A percentile compares a stretch with the other conserved stretches of the same genome.
These are phyloP conservation scores for Sparassis latifolia DNA, from an alignment of 1,284 basidiomycete genomes.

Conservation along the genomic window DNA sequence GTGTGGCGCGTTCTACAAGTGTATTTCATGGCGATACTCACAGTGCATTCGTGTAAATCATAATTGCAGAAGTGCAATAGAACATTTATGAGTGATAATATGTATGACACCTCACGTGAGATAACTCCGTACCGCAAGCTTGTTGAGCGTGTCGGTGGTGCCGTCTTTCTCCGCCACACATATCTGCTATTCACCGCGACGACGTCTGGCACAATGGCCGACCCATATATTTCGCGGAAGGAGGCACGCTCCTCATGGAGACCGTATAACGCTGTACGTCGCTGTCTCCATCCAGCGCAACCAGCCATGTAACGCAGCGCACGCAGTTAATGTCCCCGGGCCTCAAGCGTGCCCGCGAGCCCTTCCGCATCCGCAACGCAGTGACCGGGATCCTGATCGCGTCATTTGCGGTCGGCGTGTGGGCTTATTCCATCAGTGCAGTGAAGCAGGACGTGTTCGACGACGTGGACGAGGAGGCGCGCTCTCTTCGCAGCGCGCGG, in stretches of 20 bases:
- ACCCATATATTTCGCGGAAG: slow-evolving; percentile 31
- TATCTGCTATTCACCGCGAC: too few relatives aligned
- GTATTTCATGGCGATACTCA: too few relatives aligned
- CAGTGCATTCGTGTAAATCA: too few relatives aligned
- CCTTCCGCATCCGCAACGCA: slow-evolving; percentile 76
- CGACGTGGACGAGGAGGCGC: slow-evolving; percentile 74
- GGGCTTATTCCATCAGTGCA: slow-evolving; percentile 89
- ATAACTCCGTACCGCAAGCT: too few relatives aligned
- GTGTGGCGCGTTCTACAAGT: too few relatives aligned
- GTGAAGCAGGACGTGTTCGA: slow-evolving; percentile 92
- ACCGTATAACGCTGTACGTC: slow-evolving; percentile 33
- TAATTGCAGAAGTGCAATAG: too few relatives aligned
- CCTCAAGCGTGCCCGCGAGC: slow-evolving; percentile 80
- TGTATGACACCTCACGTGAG: too few relatives aligned
- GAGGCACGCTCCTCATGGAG: slow-evolving; percentile 32
- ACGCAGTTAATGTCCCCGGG: slow-evolving; percentile 77
- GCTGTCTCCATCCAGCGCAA: background rate
- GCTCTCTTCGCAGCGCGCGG: slow-evolving; percentile 40
- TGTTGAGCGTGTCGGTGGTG: too few relatives aligned
- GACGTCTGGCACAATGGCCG: slow-evolving; percentile 16
- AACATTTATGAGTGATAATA: too few relatives aligned
- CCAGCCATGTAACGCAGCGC: background rate
- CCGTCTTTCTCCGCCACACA: too few relatives aligned
- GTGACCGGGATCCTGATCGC: slow-evolving; percentile 71
- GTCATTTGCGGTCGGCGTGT: slow-evolving; percentile 79